Evolutionary conservation across 2,329 filamentous ascomycete species (phyloP), one percentile per base, ranked within the genome.

Genomic region (Pseudocercospora fuligena): DNA sequence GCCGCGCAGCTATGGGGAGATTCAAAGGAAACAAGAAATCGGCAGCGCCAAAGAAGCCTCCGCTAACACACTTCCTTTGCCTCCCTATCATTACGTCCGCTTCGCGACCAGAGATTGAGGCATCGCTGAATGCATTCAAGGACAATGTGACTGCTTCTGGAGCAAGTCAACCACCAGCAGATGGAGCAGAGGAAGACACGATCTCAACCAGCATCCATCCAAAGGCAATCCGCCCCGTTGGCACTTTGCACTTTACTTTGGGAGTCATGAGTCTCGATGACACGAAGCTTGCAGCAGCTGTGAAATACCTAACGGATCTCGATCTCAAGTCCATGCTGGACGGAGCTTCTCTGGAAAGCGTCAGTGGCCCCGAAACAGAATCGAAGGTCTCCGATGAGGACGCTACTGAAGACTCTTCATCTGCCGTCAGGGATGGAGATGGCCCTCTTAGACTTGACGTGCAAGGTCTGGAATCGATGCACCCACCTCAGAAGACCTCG

Each of bases 241-340:
- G 92, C 0, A 93, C 93, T 0, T 79, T 97, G 57, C 94, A 98
- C 79, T 82, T 97, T 2, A 97, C 94, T 0, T 83, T 97, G 0
- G 94, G 93, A 0, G 91, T 96, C 1, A 94, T 97, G 91, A 90
- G 86, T 70, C 85, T 97, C 9, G 79, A 83, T 2, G 83, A 81
- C 2, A 78, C 82, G 2, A 82, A 85, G 54, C 78, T 90, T 2
- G 73, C 83, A 0, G 77, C 79, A 31, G 88, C 86, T 0, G 70
- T 82, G 25, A 51, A 72, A 0, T 78, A 84, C 8, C 67, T 80
- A 8, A 21, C 73, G 25, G 57, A 56, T 14, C 61, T 77, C 2
- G 71, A 78, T 46, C n/a, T 78, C 16, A 11, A 21, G 6, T 40
- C 66, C 4, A 33, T 77, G 23, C 67, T 78, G 25, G 25, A 27